Conservation (phyloP, 345 rosid species). For the Citrus inodora region DNA sequence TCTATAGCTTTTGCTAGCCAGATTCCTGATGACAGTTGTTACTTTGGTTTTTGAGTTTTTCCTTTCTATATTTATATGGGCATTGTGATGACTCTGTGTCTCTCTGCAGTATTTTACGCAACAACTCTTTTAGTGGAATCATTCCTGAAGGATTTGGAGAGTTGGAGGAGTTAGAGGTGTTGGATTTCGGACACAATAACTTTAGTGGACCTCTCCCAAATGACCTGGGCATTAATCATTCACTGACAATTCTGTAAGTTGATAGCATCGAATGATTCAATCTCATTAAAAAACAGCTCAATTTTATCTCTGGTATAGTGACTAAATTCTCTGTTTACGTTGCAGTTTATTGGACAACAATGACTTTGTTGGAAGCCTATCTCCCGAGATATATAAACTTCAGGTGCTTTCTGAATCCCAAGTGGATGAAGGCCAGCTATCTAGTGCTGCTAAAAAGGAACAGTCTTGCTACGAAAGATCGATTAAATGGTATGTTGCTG, state of each 20-base stretch:
- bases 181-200: conserved; percentile 67
- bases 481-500: conserved; percentile 22
- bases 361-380: conserved; percentile 34
- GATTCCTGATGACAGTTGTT: neutral
- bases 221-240: conserved; percentile 45
- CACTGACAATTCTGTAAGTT: conserved; percentile 51
- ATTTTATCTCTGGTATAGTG: neutral
- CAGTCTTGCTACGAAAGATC: conserved; percentile 20
- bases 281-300: neutral
- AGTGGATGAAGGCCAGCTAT: conserved; percentile 36
- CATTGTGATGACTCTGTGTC: neutral
- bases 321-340: conserved; percentile 2
- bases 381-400: conserved; percentile 39
- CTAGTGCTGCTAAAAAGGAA: conserved; percentile 22
- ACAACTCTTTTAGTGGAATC: conserved; percentile 56
- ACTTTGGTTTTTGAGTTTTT: neutral
- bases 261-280: neutral
- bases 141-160: conserved; percentile 54
- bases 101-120: conserved; percentile 48
- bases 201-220: conserved; percentile 52
- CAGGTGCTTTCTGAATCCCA: conserved; percentile 43
- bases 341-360: conserved; percentile 64
- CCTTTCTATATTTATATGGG: neutral
- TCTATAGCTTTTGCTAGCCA: neutral
- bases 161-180: conserved; percentile 53